Evolutionary conservation across 2,329 filamentous ascomycete genomes (phyloP), one percentile per base, ranked within the genome.

Genomic region (Celoporthe dispersa): DNA sequence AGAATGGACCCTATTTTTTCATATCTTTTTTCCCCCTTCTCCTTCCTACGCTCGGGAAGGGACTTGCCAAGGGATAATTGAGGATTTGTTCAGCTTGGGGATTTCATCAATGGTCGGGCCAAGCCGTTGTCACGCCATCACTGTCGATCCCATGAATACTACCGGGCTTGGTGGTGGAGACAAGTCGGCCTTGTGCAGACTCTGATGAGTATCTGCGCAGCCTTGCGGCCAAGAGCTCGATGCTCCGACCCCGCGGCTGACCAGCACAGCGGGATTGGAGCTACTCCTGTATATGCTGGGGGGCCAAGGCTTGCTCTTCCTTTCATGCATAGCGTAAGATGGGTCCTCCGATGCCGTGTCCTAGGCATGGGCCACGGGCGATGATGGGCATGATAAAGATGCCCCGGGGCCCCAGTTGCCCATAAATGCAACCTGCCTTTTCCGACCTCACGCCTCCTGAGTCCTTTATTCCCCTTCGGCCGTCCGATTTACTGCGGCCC

Each of bases 341-440:
- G 51, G 61, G 53, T 39, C 51, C 59, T 51, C 25, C 37, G n/a
- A 41, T 19, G 39, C 62, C 53, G 63, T 68, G 19, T 25, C 66
- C 41, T n/a, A 35, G 31, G 53, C 37, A 16, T 60, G 44, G 37
- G 51, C 68, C 41, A 39, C 53, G 37, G 39, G 31, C 33, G 39
- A 61, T 39, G 62, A 39, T 59, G 62, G 51, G 37, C 55, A 51
- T 66, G 67, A 62, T 69, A 66, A 62, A 69, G 63, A 61, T 33
- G n/a, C 1, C 39, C 62, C 62, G 39, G 39, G 62, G 12, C 64
- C 68, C 66, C 57, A 44, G 41, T 6, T 65, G 55, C 68, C 16
- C 31, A 33, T 64, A 37, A 19, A 61, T 66, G 55, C 41, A n/a
- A 69, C 68, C 68, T 69, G 68, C 68, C 68, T 66, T 66, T 69